Conservation (phyloP, 2,329 filamentous ascomycete genomes). For the Fusarium nematophilum region DNA sequence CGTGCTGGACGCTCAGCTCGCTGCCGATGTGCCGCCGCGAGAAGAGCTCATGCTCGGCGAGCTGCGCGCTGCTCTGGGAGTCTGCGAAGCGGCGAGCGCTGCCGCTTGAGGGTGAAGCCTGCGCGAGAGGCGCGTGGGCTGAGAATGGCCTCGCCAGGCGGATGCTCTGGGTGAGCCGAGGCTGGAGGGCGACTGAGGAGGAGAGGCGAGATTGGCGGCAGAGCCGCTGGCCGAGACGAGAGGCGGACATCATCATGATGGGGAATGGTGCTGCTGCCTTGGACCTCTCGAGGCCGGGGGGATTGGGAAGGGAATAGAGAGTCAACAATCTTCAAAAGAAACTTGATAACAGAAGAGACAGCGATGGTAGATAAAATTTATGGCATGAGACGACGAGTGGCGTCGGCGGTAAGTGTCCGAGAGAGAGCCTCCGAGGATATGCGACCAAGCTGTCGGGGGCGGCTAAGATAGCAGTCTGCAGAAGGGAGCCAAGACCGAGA, state of each 20-base stretch:
- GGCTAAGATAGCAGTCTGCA: too few relatives aligned
- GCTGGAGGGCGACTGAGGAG: constrained; percentile 27
- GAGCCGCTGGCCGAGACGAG: constrained; percentile 43
- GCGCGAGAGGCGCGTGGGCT: constrained; percentile 11
- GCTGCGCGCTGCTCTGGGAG: constrained; percentile 30
- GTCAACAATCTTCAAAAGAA: not conserved
- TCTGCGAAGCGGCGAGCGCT: constrained; percentile 35
- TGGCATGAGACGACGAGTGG: constrained; percentile 25
- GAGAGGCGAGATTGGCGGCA: constrained; percentile 39
- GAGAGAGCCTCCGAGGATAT: not conserved
- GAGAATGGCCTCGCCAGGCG: constrained; percentile 34
- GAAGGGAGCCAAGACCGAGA: too few relatives aligned
- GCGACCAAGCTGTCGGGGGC: too few relatives aligned
- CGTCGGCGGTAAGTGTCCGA: constrained; percentile 39
- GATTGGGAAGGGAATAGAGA: not conserved
- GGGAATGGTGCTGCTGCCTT: constrained; percentile 1
- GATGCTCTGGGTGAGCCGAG: constrained; percentile 31
- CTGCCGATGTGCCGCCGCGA: constrained; percentile 89
- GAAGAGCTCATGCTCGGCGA: constrained; percentile 60
- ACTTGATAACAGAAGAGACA: constrained; percentile 8
- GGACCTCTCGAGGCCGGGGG: constrained; percentile 6
- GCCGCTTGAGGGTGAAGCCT: constrained; percentile 5
- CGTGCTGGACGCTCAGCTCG: constrained; percentile 70
- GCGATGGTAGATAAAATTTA: constrained; percentile 29
- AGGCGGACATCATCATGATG: constrained; percentile 43